Conservation (phyloP, 306 rosid genomes). For the Herpetospermum pedunculosum region DNA sequence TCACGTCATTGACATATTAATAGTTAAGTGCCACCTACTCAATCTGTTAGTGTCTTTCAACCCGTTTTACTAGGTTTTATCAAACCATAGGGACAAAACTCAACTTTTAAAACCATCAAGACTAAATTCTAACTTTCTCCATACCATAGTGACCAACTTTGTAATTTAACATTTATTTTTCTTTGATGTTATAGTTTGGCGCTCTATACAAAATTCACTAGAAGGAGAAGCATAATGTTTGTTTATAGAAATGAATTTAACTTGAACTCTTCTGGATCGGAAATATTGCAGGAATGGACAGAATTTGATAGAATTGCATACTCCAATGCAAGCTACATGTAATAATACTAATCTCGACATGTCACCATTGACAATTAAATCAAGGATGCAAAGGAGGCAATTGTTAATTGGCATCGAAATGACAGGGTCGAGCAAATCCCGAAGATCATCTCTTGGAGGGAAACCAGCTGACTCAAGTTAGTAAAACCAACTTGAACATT, state of each 20-base stretch:
- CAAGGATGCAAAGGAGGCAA: constrained; percentile 54
- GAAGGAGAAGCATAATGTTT: not conserved
- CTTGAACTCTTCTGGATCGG: not conserved
- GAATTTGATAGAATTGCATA: constrained; percentile 30
- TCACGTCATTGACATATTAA: no score
- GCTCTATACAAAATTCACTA: no score
- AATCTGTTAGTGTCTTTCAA: no score
- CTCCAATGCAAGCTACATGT: constrained; percentile 27
- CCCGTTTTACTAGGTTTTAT: no score
- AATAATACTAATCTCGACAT: constrained; percentile 19
- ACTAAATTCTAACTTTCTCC: no score
- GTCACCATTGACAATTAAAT: constrained; percentile 30
- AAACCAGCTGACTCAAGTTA: constrained; percentile 39
- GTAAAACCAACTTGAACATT: constrained; percentile 13
- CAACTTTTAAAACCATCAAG: no score
- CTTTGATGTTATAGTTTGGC: no score
- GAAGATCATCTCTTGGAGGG: constrained; percentile 77
- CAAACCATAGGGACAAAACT: no score
- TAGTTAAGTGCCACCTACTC: no score
- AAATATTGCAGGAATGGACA: constrained; percentile 52
- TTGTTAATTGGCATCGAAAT: constrained; percentile 58
- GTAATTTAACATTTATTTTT: no score
- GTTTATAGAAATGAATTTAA: not conserved
- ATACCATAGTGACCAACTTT: no score
- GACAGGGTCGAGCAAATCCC: constrained; percentile 29